Evolutionary conservation across 164 flowering plant genomes (phyloP).

Genomic region (Kalanchoe fedtschenkoi): DNA sequence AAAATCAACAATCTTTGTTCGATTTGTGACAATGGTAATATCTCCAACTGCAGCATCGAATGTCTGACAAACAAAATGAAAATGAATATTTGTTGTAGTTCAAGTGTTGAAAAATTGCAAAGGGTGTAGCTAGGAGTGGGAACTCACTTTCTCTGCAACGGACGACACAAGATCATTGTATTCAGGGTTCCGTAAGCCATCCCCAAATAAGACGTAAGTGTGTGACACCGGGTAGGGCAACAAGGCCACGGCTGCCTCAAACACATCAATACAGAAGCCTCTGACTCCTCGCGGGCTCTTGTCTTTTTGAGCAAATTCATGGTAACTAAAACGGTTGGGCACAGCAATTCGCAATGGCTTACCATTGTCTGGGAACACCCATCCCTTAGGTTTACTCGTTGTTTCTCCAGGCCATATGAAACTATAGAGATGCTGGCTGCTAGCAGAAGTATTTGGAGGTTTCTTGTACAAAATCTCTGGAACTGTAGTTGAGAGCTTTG

Average conservation of each 20-base stretch:
- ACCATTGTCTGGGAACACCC: conserved; percentile 93
- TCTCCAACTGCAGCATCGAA: conserved; percentile 94
- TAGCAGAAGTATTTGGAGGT: conserved; percentile 38
- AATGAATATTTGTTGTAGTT: conserved; percentile 4
- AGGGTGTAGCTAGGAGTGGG: background rate
- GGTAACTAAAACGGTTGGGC: conserved; percentile 59
- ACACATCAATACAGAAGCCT: conserved; percentile 80
- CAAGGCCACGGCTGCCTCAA: conserved; percentile 65
- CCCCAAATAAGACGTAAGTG: conserved; percentile 46
- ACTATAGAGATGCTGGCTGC: conserved; percentile 41
- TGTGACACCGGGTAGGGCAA: conserved; percentile 77
- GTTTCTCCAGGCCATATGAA: conserved; percentile 86
- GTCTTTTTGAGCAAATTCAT: conserved; percentile 52
- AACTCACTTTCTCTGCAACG: conserved; percentile 61
- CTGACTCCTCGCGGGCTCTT: conserved; percentile 33
- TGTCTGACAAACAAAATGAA: conserved; percentile 32
- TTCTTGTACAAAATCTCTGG: conserved; percentile 58
- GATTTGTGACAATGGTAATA: conserved; percentile 62
- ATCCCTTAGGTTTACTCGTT: conserved; percentile 52
- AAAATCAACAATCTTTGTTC: conserved; percentile 80
- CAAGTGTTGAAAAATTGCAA: background rate
- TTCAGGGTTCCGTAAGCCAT: conserved; percentile 53
- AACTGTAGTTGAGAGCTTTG: conserved; percentile 53
- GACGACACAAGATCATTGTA: conserved; percentile 39
- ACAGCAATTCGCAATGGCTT: conserved; percentile 62